phyloP scores from a whole-genome alignment of 139 green algal species.

The Picochlorum sp. region DNA sequence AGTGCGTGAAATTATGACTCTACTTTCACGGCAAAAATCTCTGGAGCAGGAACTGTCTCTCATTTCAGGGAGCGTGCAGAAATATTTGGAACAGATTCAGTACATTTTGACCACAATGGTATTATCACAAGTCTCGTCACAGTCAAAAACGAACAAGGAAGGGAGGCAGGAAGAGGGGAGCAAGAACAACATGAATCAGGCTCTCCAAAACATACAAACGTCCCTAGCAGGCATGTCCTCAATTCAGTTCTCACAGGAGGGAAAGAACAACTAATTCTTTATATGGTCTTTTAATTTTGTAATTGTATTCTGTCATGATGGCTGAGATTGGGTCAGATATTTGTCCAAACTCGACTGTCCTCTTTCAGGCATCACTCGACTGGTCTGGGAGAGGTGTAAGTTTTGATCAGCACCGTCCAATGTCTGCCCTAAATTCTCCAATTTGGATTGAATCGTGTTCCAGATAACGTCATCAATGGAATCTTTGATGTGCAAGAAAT shows the following conservation, averaged over 20 bases:
- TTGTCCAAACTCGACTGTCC: not conserved
- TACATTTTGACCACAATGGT: no score
- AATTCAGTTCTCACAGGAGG: not conserved
- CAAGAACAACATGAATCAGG: not conserved
- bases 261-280: not conserved
- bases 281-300: not conserved
- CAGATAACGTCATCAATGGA: constrained; percentile 89
- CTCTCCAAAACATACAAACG: not conserved
- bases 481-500: constrained; percentile 60
- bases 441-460: constrained; percentile 49
- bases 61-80: no score
- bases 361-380: constrained; percentile 7
- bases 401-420: constrained; percentile 42
- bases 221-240: not conserved
- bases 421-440: constrained; percentile 65
- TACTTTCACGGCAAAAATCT: no score
- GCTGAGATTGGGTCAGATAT: not conserved
- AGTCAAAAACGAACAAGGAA: not conserved
- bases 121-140: not conserved
- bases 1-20: no score
- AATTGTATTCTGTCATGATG: not conserved
- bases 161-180: not conserved
- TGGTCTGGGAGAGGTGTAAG: constrained; percentile 24
- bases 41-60: no score
- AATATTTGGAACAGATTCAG: no score